These are phyloP conservation scores for Paragyromitra xinjiangensis DNA, from an alignment of 495 filamentous ascomycete genomes.

Conservation along the genomic window DNA sequence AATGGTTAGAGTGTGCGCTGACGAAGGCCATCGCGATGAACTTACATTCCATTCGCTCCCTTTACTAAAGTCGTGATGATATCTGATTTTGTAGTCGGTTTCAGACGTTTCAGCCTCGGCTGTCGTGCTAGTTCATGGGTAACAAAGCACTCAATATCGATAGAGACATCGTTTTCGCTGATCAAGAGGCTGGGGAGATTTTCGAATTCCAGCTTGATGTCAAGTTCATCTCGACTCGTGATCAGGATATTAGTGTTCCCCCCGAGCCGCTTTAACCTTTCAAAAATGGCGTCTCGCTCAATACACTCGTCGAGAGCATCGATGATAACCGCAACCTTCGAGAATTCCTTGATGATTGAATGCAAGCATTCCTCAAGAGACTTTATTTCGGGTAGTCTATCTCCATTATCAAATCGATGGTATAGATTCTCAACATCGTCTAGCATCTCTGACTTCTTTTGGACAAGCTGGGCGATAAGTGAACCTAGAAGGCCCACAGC, in stretches of 20 bases:
- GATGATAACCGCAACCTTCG: conserved; percentile 11
- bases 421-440: neutral
- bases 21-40: neutral
- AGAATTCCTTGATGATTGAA: neutral
- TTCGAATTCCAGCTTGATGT: conserved; percentile 10
- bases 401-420: neutral
- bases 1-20: neutral
- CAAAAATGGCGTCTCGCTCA: neutral
- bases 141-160: conserved; percentile 13
- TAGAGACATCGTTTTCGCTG: neutral
- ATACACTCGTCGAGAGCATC: conserved; percentile 30
- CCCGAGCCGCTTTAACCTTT: neutral
- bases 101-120: conserved; percentile 2
- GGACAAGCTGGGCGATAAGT: conserved; percentile 52
- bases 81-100: neutral
- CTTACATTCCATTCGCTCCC: neutral
- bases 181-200: neutral
- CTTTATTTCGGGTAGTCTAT: neutral
- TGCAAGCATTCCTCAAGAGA: neutral
- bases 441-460: neutral
- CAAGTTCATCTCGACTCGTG: conserved; percentile 9
- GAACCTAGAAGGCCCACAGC: conserved; percentile 38
- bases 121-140: neutral
- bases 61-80: neutral
- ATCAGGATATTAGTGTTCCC: neutral